Base-by-base conservation (phyloP, 495 filamentous ascomycete genomes). In the Trichoderma orchidacearum region DNA sequence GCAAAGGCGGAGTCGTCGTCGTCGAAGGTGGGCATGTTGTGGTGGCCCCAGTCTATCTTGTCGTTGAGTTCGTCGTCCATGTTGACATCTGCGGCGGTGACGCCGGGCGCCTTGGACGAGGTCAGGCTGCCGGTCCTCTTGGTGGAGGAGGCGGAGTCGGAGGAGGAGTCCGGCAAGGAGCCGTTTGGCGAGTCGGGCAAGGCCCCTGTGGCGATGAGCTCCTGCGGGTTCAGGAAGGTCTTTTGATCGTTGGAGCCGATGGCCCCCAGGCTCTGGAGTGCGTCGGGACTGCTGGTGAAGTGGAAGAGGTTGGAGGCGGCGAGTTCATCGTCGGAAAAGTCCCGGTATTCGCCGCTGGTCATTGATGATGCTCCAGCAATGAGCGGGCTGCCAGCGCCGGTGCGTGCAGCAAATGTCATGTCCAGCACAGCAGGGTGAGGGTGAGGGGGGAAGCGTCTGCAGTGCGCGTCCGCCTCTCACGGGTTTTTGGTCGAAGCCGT, bases 161-260 rank as follows among this genome's bases (percentile, higher is more conserved):
- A 79, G 8, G 71, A 68, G 1, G 76, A 78, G 56, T 77, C 75
- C 28, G 64, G 71, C 23, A 63, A 68, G 12, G 74, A 77, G 59
- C 68, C 73, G 17, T 67, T 67, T 7, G 72, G 68, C 2, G 74
- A 75, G 15, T 63, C 57, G 2, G 65, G 64, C 17, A 67, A 68
- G 61, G 59, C 5, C 56, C 50, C 18, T 67, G 66, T 35, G 13
- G 53, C 56, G 13, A 67, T 61, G 17, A 65, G 59, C 12, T 64
- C 60, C 25, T 65, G 57, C 6, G 71, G 60, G 3, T 64, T 59
- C 52, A 57, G 41, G 35, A 30, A 53, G 27, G 30, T 34, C 34
- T 56, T 56, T 3, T 28, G 21, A 7, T 56, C 12, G 34, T 21
- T 23, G 1, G 54, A 3, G 30, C 29, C 53, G 28, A 48, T 6